Conservation (phyloP, 2,329 filamentous ascomycete genomes). For the Drechslerella coelobrocha region DNA sequence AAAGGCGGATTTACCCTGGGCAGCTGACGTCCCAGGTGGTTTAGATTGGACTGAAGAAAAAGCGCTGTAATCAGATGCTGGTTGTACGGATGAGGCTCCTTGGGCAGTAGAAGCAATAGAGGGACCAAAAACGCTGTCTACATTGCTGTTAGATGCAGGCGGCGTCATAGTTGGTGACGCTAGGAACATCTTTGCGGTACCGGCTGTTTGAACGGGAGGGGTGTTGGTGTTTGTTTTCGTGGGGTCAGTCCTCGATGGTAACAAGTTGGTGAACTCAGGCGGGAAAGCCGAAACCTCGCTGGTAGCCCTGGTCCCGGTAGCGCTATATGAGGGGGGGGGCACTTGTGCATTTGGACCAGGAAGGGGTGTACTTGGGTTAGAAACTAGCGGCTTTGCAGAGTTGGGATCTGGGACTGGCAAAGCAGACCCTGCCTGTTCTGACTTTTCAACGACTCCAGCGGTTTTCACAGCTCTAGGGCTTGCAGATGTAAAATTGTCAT, state of each 20-base stretch:
- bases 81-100: slow-evolving; percentile 53
- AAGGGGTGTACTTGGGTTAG: slow-evolving; percentile 58
- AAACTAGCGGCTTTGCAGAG: slow-evolving; percentile 56
- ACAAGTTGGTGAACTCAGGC: slow-evolving; percentile 65
- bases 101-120: slow-evolving; percentile 52
- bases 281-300: slow-evolving; percentile 61
- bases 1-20: slow-evolving; percentile 65
- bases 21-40: slow-evolving; percentile 55
- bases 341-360: slow-evolving; percentile 65
- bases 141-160: slow-evolving; percentile 27
- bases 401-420: slow-evolving; percentile 58
- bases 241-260: slow-evolving; percentile 66
- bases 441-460: slow-evolving; percentile 58
- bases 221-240: slow-evolving; percentile 57
- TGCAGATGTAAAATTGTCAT: slow-evolving; percentile 85
- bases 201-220: slow-evolving; percentile 49
- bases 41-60: slow-evolving; percentile 51
- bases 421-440: slow-evolving; percentile 57
- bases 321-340: slow-evolving; percentile 67
- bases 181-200: slow-evolving; percentile 47
- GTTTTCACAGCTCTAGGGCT: slow-evolving; percentile 58
- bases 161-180: slow-evolving; percentile 49
- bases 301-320: slow-evolving; percentile 56
- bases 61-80: slow-evolving; percentile 54
- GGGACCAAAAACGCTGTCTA: slow-evolving; percentile 48